Evolutionary conservation across 768 basidiomycete genomes (phyloP).

Genomic region (Leccinum truebloodii): DNA sequence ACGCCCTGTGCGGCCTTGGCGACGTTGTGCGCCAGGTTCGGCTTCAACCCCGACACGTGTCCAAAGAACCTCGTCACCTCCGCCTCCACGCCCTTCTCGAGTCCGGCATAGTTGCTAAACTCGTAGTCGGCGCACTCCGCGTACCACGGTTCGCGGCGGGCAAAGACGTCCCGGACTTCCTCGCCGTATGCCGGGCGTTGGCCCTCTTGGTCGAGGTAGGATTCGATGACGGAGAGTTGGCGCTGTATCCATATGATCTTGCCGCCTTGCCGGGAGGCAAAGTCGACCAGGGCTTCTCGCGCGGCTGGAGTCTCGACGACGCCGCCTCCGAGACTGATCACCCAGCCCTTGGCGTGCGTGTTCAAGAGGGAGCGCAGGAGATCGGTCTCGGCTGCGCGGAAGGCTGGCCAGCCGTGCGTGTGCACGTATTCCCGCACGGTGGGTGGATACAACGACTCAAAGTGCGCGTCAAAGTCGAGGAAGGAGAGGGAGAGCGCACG

Average conservation of each 20-base stretch:
- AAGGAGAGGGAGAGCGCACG: constrained; percentile 62
- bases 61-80: constrained; percentile 39
- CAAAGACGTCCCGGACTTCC: constrained; percentile 80
- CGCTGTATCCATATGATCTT: constrained; percentile 58
- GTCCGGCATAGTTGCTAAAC: constrained; percentile 73
- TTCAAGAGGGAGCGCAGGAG: constrained; percentile 68
- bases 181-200: constrained; percentile 89
- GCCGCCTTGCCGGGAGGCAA: constrained; percentile 52
- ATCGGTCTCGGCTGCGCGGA: constrained; percentile 77
- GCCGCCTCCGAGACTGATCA: constrained; percentile 93
- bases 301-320: constrained; percentile 86
- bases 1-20: constrained; percentile 37
- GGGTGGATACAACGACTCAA: constrained; percentile 61
- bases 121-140: constrained; percentile 57
- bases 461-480: constrained; percentile 83
- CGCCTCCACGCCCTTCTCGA: constrained; percentile 11
- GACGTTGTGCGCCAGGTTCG: constrained; percentile 63
- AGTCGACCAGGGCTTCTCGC: constrained; percentile 68
- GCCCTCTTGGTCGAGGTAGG: constrained; percentile 75
- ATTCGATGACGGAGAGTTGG: constrained; percentile 73
- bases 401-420: constrained; percentile 85
- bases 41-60: constrained; percentile 73
- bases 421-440: constrained; percentile 76
- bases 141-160: constrained; percentile 67
- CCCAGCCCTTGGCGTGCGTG: constrained; percentile 55